phyloP scores from a whole-genome alignment of 225 moss, liverwort and hornwort genomes.

The Physcomitrium patens region DNA sequence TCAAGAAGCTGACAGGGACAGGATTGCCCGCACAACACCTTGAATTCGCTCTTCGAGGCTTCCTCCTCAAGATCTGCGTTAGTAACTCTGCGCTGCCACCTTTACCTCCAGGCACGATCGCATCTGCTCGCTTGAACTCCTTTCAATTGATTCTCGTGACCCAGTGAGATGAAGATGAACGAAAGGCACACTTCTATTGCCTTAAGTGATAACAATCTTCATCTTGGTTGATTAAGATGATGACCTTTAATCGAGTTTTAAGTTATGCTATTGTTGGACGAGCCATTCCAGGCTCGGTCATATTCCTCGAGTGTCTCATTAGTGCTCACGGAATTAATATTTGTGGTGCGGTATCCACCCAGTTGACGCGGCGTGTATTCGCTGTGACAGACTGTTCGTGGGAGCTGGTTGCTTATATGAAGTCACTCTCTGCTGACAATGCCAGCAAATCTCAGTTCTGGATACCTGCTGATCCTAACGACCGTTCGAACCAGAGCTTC shows the following conservation, averaged over 20 bases:
- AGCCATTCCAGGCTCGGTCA: not conserved
- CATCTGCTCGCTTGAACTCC: not conserved
- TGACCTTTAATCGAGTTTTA: not conserved
- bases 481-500: conserved; percentile 48
- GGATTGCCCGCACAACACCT: conserved; percentile 61
- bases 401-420: conserved; percentile 80
- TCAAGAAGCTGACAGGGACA: conserved; percentile 54
- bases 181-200: not conserved
- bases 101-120: conserved; percentile 64
- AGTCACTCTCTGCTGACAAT: conserved; percentile 58
- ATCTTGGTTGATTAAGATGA: not conserved
- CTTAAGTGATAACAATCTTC: not conserved
- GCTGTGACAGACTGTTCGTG: conserved; percentile 72
- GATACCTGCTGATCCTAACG: conserved; percentile 62
- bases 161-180: not conserved
- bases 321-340: not conserved
- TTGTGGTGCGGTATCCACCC: not conserved
- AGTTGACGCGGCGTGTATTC: conserved; percentile 1
- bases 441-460: conserved; percentile 58
- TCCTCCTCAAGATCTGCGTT: conserved; percentile 84
- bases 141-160: not conserved
- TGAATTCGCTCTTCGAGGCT: conserved; percentile 79
- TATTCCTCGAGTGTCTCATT: not conserved
- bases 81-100: conserved; percentile 56
- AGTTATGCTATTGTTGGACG: conserved; percentile 4